Evolutionary conservation across 2,329 filamentous ascomycete species (phyloP).

Genomic region (Cladophialophora bantiana): DNA sequence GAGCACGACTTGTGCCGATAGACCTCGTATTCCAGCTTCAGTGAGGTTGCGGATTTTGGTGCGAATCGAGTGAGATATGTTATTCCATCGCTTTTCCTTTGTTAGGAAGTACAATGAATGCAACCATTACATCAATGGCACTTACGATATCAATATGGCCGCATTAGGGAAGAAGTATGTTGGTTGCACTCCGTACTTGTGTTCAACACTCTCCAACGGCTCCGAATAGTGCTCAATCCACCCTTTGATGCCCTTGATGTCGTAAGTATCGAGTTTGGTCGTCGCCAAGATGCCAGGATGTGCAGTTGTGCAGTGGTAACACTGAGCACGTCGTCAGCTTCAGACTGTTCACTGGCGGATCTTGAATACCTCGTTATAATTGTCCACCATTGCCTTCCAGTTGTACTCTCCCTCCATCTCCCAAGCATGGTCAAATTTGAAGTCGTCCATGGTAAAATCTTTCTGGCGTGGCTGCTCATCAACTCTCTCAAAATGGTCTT

Average conservation of each 20-base stretch:
- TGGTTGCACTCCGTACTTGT: constrained; percentile 26
- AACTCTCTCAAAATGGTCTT: constrained; percentile 59
- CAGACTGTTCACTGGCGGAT: background rate
- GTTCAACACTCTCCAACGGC: constrained; percentile 20
- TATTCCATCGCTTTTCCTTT: constrained; percentile 17
- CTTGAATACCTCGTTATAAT: constrained; percentile 62
- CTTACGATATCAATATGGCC: constrained; percentile 29
- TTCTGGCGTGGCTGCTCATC: constrained; percentile 56
- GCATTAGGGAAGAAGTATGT: constrained; percentile 33
- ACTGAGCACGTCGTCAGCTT: constrained; percentile 14
- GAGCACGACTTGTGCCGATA: constrained; percentile 66
- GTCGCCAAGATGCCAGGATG: constrained; percentile 28
- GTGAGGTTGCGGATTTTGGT: constrained; percentile 49
- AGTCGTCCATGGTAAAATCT: constrained; percentile 60
- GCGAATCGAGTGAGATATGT: constrained; percentile 29
- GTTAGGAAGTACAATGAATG: constrained; percentile 1
- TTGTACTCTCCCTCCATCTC: constrained; percentile 65
- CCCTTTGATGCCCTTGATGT: constrained; percentile 21
- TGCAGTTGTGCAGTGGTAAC: constrained; percentile 30
- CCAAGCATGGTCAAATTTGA: constrained; percentile 65
- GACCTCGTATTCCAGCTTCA: constrained; percentile 67
- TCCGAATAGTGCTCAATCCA: constrained; percentile 28
- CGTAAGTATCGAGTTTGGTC: constrained; percentile 28
- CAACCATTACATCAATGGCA: background rate
- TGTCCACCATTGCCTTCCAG: constrained; percentile 68